Evolutionary conservation across 2,329 filamentous ascomycete species (phyloP).

Genomic region (Stenocarpella maydis): DNA sequence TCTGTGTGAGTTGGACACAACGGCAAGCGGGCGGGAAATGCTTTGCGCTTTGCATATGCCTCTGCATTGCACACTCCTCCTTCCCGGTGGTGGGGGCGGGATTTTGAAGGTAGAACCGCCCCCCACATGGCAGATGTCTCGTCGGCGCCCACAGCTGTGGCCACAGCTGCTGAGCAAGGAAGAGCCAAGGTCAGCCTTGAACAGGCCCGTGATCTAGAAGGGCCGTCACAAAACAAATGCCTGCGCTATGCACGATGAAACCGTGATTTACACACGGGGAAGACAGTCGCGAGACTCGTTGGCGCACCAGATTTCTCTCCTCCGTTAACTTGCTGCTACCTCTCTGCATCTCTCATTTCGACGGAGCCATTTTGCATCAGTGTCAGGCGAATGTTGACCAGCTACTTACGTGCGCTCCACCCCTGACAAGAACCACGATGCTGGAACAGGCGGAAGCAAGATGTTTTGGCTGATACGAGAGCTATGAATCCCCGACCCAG

Average conservation of each 20-base stretch:
- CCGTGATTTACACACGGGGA: constrained; percentile 1
- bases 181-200: background rate
- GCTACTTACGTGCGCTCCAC: background rate
- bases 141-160: background rate
- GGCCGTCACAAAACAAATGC: background rate
- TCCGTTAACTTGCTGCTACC: background rate
- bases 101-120: background rate
- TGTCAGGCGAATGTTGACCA: background rate
- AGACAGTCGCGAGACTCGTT: background rate
- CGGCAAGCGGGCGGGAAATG: constrained; percentile 3
- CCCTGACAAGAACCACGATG: background rate
- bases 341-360: background rate
- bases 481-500: background rate
- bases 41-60: background rate
- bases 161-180: background rate
- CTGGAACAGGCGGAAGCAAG: background rate
- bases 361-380: background rate
- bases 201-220: background rate
- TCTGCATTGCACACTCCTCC: background rate
- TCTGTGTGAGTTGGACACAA: background rate
- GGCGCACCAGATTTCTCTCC: background rate
- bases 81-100: background rate
- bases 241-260: constrained; percentile 6
- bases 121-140: background rate
- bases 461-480: background rate